Conservation (phyloP, 2,329 filamentous ascomycete genomes). For the Aspergillus felis region DNA sequence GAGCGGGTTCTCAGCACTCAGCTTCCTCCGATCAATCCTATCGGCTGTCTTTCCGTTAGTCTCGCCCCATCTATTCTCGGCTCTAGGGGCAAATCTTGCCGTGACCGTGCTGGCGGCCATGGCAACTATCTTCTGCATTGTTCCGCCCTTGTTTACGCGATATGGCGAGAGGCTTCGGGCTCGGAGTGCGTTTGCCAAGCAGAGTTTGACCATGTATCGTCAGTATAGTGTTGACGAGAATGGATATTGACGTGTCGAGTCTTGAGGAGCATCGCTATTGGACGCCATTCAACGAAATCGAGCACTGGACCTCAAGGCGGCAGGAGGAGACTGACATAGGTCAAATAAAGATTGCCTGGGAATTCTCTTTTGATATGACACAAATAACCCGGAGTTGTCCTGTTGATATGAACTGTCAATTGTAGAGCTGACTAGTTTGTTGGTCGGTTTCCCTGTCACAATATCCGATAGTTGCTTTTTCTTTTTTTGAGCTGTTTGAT, state of each 20-base stretch:
- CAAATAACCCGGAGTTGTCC: neutral
- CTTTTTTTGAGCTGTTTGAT: neutral
- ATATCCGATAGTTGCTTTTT: neutral
- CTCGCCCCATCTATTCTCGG: constrained; percentile 35
- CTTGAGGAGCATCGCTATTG: neutral
- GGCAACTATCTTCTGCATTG: constrained; percentile 37
- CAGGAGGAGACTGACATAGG: neutral
- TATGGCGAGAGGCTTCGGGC: constrained; percentile 32
- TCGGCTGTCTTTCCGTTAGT: constrained; percentile 40
- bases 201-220: constrained; percentile 25
- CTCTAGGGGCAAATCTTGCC: constrained; percentile 35
- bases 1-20: constrained; percentile 40
- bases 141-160: constrained; percentile 30
- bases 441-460: neutral
- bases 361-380: neutral
- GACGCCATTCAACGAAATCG: neutral
- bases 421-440: neutral
- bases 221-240: constrained; percentile 24
- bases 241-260: constrained; percentile 13
- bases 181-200: constrained; percentile 32
- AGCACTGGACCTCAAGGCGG: neutral
- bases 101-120: constrained; percentile 36
- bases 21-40: constrained; percentile 35
- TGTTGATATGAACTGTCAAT: neutral
- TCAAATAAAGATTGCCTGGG: neutral